Evolutionary conservation across 768 basidiomycete species (phyloP).

Genomic region (Leucocoprinus birnbaumii): DNA sequence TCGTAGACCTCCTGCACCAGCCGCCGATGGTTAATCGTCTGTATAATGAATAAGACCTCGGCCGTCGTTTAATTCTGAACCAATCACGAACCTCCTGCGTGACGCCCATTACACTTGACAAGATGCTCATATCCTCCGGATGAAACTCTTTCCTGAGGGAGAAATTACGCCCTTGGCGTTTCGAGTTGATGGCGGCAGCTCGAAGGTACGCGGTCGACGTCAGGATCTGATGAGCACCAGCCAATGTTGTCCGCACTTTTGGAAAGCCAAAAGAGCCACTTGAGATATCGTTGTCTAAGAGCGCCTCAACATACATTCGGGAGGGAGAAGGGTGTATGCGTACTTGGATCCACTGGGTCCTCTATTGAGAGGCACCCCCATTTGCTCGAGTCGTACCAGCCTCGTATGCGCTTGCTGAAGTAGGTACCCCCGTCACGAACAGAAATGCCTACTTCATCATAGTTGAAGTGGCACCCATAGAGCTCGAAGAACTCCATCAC

Average conservation of each 20-base stretch:
- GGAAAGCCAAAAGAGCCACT: slow-evolving; percentile 82
- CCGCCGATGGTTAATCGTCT: slow-evolving; percentile 76
- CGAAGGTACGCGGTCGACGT: slow-evolving; percentile 69
- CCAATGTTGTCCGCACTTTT: slow-evolving; percentile 79
- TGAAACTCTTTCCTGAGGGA: slow-evolving; percentile 39
- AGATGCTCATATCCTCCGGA: slow-evolving; percentile 70
- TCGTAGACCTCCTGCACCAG: slow-evolving; percentile 71
- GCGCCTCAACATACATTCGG: too few species aligned
- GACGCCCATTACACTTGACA: slow-evolving; percentile 77
- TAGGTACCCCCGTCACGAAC: slow-evolving; percentile 86
- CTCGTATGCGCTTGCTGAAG: slow-evolving; percentile 76
- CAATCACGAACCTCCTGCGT: slow-evolving; percentile 67
- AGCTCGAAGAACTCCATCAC: slow-evolving; percentile 97
- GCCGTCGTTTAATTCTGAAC: neutral
- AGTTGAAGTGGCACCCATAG: slow-evolving; percentile 91
- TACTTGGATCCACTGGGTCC: slow-evolving; percentile 88
- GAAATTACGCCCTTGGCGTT: slow-evolving; percentile 46
- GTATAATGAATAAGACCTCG: slow-evolving; percentile 4
- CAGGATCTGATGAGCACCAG: slow-evolving; percentile 78
- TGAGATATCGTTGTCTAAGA: slow-evolving; percentile 88
- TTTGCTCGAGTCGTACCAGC: slow-evolving; percentile 71
- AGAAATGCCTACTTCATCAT: slow-evolving; percentile 86
- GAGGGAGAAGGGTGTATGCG: slow-evolving; percentile 26
- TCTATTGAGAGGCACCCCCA: slow-evolving; percentile 76
- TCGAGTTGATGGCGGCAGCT: slow-evolving; percentile 59